A percentile compares a stretch with the other conserved stretches of the same genome.
phyloP scores from a whole-genome alignment of 768 basidiomycete species.

The Mycena maculata region DNA sequence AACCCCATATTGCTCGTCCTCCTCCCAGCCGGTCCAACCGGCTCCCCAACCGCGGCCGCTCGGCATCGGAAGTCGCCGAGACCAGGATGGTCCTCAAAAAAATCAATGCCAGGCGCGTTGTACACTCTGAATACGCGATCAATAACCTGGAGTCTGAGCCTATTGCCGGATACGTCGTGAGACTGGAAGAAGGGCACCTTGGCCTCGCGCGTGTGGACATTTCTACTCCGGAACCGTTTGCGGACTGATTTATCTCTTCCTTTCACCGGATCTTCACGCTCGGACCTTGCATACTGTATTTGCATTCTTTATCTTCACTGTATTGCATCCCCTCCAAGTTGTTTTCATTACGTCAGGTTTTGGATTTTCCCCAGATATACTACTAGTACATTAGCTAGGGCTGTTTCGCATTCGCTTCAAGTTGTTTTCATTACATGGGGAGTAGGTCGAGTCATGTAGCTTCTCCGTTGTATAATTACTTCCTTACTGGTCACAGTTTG shows the following conservation, averaged over 20 bases:
- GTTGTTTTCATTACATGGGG: slow-evolving; percentile 3
- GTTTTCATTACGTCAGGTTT: background rate
- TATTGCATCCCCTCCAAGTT: slow-evolving; percentile 11
- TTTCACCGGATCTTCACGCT: slow-evolving; percentile 3
- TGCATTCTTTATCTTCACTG: slow-evolving; percentile 9
- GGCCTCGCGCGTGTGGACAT: slow-evolving; percentile 54
- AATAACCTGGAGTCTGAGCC: slow-evolving; percentile 77
- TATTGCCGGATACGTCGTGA: slow-evolving; percentile 68
- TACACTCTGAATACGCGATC: slow-evolving; percentile 75
- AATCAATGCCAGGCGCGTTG: slow-evolving; percentile 75
- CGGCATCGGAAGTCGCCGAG: slow-evolving; percentile 53
- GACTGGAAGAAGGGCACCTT: slow-evolving; percentile 64
- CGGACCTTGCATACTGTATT: slow-evolving; percentile 19
- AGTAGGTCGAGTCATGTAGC: background rate
- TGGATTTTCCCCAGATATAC: background rate
- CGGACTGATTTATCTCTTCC: slow-evolving; percentile 26
- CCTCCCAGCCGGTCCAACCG: slow-evolving; percentile 18
- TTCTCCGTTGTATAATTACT: background rate
- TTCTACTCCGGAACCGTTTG: slow-evolving; percentile 15
- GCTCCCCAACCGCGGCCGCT: slow-evolving; percentile 38
- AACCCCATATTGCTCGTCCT: background rate
- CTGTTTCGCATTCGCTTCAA: slow-evolving; percentile 13
- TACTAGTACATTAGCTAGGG: slow-evolving; percentile 5
- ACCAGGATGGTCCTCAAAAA: slow-evolving; percentile 70
- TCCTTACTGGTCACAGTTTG: background rate